Evolutionary conservation across 371 early-diverging fungal genomes (phyloP), one percentile per base, ranked within the genome.

Genomic region (Mortierella sp.): DNA sequence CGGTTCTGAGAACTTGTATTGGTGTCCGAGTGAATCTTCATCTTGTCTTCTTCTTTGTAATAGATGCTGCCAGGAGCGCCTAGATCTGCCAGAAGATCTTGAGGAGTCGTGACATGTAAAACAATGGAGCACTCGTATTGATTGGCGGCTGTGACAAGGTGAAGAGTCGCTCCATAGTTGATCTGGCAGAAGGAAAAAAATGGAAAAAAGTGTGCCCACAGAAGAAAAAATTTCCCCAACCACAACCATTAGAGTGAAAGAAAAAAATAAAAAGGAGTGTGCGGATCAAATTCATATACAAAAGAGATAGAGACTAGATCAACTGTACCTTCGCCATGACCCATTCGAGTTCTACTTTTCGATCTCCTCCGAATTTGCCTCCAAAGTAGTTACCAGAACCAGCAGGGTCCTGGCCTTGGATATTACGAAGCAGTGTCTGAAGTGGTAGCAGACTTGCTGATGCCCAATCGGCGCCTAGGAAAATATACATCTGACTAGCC

Each of bases 41-140:
- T 91, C 73, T 91, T 89, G 59, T 93, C 91, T 44, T 90, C 89
- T 62, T 90, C 87, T 70, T 92, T 93, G 68, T 87, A 87, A 45
- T 90, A 89, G 16, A 90, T 81, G 19, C 83, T 80, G 0, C 87
- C 83, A 0, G 93, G 91, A 47, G 87, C 82, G 1, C 93, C 93
- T 9, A 93, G 73, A 60, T 91, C 92, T 2, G 90, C 87, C 26
- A 92, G 57, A 4, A 93, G 85, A 72, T 94, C 93, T 65, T 94
- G 94, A 7, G 85, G 83, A 1, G 87, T 82, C 0, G 90, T 86
- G 12, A 72, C 64, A 62, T 86, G 81, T 12, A 91, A 66, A 23
- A 74, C 23, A 29, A 91, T 84, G 12, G 64, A 64, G 28, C 63
- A 72, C 62, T 71, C 82, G 55, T 66, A 66, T 23, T 50, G 66